Base-by-base conservation (phyloP, 1,284 basidiomycete species). In the Cryptococcus jaspeensis region DNA sequence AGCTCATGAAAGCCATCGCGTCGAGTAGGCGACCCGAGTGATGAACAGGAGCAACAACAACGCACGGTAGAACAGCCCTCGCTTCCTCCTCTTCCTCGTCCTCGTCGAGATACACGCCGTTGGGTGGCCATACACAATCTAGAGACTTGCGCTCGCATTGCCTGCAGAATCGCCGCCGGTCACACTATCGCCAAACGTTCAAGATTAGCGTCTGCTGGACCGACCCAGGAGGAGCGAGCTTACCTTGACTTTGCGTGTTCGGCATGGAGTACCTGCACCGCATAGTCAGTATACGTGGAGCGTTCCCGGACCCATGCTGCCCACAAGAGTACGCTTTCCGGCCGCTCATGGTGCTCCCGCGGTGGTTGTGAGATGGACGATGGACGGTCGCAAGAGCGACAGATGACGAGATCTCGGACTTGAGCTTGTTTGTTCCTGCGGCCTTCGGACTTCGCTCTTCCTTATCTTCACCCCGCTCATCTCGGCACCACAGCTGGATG, bases 211-310 rank as follows among this genome's bases (percentile, higher is more conserved):
- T 38, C 18, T 46, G 38, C 32, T 28, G 13, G 28, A 12, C 36
- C 20, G 8, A 20, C 16, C 18, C 18, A 51, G 8, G 44, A 16
- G 13, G 28, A 15, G 5, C 13, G 20, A 5, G 41, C 51, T 53
- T 46, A 62, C 60, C 49, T 59, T 62, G 36, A 62, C 50, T 54
- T 62, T 62, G 37, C 45, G 56, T 12, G n/a, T 44, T 15, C 60
- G 48, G 45, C 60, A 62, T 32, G 57, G 60, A 15, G 44, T 54
- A 47, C 60, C 58, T 60, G 32, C 6, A 20, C 42, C 20, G 15
- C 13, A 22, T 1, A 22, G 32, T 43, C 20, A 43, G 41, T 32
- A 20, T 35, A 20, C 7, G 22, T 40, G 23, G 3, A 8, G 5
- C 2, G 16, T 3, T 47, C 11, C 28, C 20, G 3, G 11, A 35